Conservation (phyloP, 768 basidiomycete species). For the Chiua virens region DNA sequence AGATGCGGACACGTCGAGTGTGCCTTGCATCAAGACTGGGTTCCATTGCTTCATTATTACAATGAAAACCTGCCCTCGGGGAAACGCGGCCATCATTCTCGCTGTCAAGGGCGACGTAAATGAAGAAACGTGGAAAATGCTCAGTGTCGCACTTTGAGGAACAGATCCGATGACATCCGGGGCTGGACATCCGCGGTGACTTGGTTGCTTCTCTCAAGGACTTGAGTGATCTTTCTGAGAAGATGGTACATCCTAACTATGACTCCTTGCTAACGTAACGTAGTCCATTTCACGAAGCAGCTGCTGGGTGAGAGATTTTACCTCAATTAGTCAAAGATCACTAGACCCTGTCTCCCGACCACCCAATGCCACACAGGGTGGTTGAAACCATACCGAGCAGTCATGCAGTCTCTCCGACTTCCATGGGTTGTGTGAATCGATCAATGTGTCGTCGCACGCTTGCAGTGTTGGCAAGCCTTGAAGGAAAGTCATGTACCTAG, state of each 20-base stretch:
- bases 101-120: constrained; percentile 11
- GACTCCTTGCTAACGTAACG: constrained; percentile 18
- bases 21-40: constrained; percentile 12
- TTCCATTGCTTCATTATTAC: constrained; percentile 27
- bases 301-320: not conserved
- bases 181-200: constrained; percentile 14
- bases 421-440: constrained; percentile 1
- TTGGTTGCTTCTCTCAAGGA: constrained; percentile 8
- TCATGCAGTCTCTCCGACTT: not conserved
- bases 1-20: constrained; percentile 11
- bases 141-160: constrained; percentile 2
- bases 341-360: not conserved
- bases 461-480: not conserved
- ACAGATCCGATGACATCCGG: not conserved
- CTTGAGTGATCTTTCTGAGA: constrained; percentile 14
- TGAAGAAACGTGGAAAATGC: constrained; percentile 12
- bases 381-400: not conserved
- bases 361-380: too few species aligned
- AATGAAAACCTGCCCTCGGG: constrained; percentile 28
- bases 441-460: not conserved
- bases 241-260: constrained; percentile 9
- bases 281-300: too few species aligned
- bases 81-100: constrained; percentile 9
- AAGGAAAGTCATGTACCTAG: not conserved
- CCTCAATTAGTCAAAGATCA: not conserved